These are phyloP conservation scores for Trichophyton verrucosum DNA, from an alignment of 2,329 filamentous ascomycete species.

Conservation along the genomic window DNA sequence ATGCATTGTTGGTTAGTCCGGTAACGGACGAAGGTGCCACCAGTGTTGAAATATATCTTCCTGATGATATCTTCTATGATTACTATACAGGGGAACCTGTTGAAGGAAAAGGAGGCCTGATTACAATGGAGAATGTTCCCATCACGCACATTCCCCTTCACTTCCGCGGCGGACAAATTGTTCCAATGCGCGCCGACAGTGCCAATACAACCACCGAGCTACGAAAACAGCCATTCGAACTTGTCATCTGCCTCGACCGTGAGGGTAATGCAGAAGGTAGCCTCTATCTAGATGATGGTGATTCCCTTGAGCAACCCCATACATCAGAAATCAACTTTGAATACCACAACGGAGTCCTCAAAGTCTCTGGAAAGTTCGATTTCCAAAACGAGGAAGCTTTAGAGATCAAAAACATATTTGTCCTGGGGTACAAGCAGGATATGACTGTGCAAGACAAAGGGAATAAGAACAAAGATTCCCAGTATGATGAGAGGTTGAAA, in stretches of 20 bases:
- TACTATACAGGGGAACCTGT: conserved; percentile 42
- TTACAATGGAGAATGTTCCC: conserved; percentile 35
- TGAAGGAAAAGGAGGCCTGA: conserved; percentile 33
- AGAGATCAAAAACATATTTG: conserved; percentile 38
- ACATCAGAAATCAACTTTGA: conserved; percentile 45
- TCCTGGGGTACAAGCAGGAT: conserved; percentile 30
- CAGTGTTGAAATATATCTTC: conserved; percentile 44
- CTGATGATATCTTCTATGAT: conserved; percentile 48
- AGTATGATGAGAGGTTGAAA: conserved; percentile 7
- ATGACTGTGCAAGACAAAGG: neutral
- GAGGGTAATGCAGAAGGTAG: conserved; percentile 53
- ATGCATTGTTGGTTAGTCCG: conserved; percentile 44
- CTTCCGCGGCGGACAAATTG: conserved; percentile 47
- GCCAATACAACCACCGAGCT: conserved; percentile 51
- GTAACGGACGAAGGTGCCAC: conserved; percentile 42
- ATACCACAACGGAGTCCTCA: conserved; percentile 38
- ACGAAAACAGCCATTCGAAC: conserved; percentile 52
- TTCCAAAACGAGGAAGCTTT: conserved; percentile 19
- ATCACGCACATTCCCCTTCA: conserved; percentile 49
- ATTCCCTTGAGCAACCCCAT: conserved; percentile 46
- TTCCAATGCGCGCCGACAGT: conserved; percentile 43
- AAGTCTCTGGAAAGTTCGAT: conserved; percentile 11
- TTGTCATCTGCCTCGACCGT: conserved; percentile 54
- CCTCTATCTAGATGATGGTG: conserved; percentile 69
- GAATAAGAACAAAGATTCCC: neutral